Evolutionary conservation across 2,329 filamentous ascomycete species (phyloP).

Genomic region (Ophiocordyceps camponoti-leonardi): DNA sequence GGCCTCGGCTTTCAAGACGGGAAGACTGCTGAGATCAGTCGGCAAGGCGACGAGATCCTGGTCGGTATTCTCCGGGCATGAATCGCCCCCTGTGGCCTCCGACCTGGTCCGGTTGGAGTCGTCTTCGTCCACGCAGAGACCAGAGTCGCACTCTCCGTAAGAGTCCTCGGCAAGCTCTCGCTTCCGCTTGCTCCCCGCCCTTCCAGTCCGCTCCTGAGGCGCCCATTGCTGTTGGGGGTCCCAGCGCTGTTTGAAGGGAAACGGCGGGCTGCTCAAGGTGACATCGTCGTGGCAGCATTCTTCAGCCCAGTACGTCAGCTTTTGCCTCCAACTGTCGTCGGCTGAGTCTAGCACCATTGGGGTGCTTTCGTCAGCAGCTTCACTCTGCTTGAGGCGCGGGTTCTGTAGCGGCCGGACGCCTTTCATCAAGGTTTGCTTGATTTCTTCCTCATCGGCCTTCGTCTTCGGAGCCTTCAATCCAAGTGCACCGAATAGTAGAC

Average conservation of each 20-base stretch:
- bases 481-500: conserved; percentile 56
- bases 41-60: conserved; percentile 46
- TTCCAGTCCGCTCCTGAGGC: conserved; percentile 40
- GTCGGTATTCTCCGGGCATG: neutral
- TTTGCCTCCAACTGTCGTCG: conserved; percentile 53
- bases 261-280: conserved; percentile 59
- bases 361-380: conserved; percentile 3
- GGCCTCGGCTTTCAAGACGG: conserved; percentile 27
- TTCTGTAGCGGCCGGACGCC: conserved; percentile 25
- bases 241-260: conserved; percentile 83
- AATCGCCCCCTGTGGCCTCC: neutral
- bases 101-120: neutral
- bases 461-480: conserved; percentile 52
- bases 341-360: conserved; percentile 17
- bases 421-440: conserved; percentile 42
- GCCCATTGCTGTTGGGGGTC: conserved; percentile 74
- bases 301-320: conserved; percentile 59
- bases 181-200: conserved; percentile 29
- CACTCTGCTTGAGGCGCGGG: conserved; percentile 11
- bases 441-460: conserved; percentile 47
- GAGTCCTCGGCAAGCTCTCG: conserved; percentile 19
- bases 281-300: conserved; percentile 65
- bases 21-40: conserved; percentile 34
- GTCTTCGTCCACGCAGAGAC: conserved; percentile 14
- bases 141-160: conserved; percentile 12